phyloP scores from a whole-genome alignment of 306 rosid species.

The Castanea mollissima region DNA sequence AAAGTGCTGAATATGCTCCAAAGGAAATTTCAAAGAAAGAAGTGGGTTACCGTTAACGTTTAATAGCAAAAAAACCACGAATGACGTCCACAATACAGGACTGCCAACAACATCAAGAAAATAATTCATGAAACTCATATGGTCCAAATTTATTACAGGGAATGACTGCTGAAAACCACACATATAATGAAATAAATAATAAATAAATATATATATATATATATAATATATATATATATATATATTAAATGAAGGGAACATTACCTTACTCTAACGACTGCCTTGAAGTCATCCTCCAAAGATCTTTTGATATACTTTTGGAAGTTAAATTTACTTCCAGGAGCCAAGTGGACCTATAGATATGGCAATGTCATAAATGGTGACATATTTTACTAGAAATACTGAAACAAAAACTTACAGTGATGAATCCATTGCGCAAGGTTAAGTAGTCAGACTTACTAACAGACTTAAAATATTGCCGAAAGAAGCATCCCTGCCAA shows the following conservation, averaged over 20 bases:
- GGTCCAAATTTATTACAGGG: slow-evolving; percentile 1
- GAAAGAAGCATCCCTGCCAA: slow-evolving; percentile 82
- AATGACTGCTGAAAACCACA: slow-evolving; percentile 5
- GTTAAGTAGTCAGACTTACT: slow-evolving; percentile 67
- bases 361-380: slow-evolving; percentile 19
- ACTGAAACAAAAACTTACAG: slow-evolving; percentile 48
- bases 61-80: slow-evolving; percentile 74
- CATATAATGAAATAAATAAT: background rate
- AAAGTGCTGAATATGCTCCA: background rate
- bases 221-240: background rate
- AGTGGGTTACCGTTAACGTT: slow-evolving; percentile 60
- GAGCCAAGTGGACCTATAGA: slow-evolving; percentile 72
- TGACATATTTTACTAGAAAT: background rate
- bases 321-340: slow-evolving; percentile 89
- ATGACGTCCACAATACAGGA: slow-evolving; percentile 82
- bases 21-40: slow-evolving; percentile 4
- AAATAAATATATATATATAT: too few species aligned
- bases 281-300: slow-evolving; percentile 90
- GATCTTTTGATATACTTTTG: slow-evolving; percentile 92
- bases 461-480: slow-evolving; percentile 84
- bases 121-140: background rate
- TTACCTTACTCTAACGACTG: slow-evolving; percentile 88
- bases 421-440: slow-evolving; percentile 81
- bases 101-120: slow-evolving; percentile 46
- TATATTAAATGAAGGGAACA: slow-evolving; percentile 6